Conservation (phyloP, 306 rosid species). For the Biancaea sappan region DNA sequence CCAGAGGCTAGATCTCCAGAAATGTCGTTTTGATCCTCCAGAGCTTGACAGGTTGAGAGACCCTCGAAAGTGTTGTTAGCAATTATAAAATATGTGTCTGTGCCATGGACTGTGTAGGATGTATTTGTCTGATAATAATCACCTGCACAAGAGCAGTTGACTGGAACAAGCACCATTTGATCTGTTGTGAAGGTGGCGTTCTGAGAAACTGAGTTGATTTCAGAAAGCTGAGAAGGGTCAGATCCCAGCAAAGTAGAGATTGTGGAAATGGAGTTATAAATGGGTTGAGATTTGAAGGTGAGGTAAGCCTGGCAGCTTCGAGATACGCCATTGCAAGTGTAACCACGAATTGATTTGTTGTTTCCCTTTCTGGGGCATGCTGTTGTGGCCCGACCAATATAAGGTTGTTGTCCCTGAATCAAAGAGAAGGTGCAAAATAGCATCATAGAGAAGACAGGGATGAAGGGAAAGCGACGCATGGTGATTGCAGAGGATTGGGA, state of each 20-base stretch:
- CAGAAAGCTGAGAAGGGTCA: slow-evolving; percentile 60
- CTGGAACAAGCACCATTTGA: slow-evolving; percentile 68
- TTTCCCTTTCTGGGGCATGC: slow-evolving; percentile 48
- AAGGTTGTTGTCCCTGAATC: slow-evolving; percentile 71
- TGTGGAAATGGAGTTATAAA: slow-evolving; percentile 61
- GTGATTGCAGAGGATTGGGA: slow-evolving; percentile 27
- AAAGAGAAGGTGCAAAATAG: slow-evolving; percentile 30
- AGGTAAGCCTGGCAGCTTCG: slow-evolving; percentile 76
- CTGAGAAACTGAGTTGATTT: slow-evolving; percentile 52
- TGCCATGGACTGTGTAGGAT: slow-evolving; percentile 37
- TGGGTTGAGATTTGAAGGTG: slow-evolving; percentile 72
- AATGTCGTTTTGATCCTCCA: slow-evolving; percentile 45
- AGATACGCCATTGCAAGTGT: slow-evolving; percentile 62
- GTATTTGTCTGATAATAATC: slow-evolving; percentile 66
- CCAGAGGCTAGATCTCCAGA: slow-evolving; percentile 39
- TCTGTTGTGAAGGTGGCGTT: slow-evolving; percentile 51
- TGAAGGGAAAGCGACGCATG: slow-evolving; percentile 48
- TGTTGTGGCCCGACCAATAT: slow-evolving; percentile 51
- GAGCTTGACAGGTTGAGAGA: slow-evolving; percentile 80
- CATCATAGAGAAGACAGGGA: slow-evolving; percentile 29
- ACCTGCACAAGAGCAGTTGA: slow-evolving; percentile 75
- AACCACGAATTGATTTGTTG: slow-evolving; percentile 62
- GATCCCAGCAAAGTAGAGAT: slow-evolving; percentile 61
- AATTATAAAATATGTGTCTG: slow-evolving; percentile 37
- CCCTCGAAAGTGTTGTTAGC: slow-evolving; percentile 71